Evolutionary conservation across 805 yeast genomes (phyloP).

Genomic region (Candida patagonica): DNA sequence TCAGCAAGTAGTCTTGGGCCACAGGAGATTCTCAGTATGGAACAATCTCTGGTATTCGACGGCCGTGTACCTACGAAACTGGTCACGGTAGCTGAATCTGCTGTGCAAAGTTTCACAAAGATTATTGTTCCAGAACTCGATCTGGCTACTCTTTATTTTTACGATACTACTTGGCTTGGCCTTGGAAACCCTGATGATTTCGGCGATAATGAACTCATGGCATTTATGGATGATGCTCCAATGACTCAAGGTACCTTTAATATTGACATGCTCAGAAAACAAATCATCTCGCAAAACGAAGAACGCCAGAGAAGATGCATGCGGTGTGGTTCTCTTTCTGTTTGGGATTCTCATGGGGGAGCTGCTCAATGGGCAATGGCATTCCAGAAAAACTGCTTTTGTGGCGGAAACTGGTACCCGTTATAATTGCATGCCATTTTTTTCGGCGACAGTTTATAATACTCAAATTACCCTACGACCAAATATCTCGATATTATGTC

Average conservation of each 20-base stretch:
- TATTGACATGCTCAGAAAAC: slow-evolving; percentile 31
- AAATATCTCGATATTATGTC: background rate
- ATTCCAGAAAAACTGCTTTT: slow-evolving; percentile 63
- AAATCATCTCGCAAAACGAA: slow-evolving; percentile 29
- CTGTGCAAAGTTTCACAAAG: slow-evolving; percentile 41
- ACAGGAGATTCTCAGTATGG: slow-evolving; percentile 35
- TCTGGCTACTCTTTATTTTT: slow-evolving; percentile 48
- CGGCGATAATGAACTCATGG: slow-evolving; percentile 8
- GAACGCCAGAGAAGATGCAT: slow-evolving; percentile 37
- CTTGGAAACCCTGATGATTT: slow-evolving; percentile 27
- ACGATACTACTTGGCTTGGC: slow-evolving; percentile 59
- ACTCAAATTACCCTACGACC: background rate
- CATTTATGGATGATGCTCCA: slow-evolving; percentile 14
- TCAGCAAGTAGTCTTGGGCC: slow-evolving; percentile 14
- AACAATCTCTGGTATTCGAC: slow-evolving; percentile 51
- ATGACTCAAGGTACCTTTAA: background rate
- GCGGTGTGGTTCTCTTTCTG: slow-evolving; percentile 44
- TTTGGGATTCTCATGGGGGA: slow-evolving; percentile 27
- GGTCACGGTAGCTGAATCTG: slow-evolving; percentile 25
- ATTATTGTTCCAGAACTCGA: slow-evolving; percentile 37
- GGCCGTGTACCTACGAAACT: slow-evolving; percentile 47
- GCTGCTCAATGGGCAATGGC: slow-evolving; percentile 46
- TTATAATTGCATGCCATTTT: background rate
- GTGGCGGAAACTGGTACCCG: slow-evolving; percentile 62
- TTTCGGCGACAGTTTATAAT: background rate